phyloP scores from a whole-genome alignment of 495 filamentous ascomycete genomes.

The Letharia columbiana region DNA sequence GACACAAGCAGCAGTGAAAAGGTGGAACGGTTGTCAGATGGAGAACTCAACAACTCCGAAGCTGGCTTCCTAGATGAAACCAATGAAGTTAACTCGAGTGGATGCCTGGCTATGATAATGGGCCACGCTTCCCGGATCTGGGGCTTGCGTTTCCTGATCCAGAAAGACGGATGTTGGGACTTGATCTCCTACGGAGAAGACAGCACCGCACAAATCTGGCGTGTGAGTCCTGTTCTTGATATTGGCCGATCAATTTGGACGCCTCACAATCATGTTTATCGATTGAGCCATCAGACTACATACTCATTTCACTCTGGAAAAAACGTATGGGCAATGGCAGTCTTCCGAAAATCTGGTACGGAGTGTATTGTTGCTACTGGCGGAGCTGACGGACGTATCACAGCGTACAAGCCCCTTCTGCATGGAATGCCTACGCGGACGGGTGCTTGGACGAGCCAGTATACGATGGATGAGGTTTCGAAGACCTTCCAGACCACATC shows the following conservation, averaged over 20 bases:
- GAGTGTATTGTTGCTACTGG: conserved; percentile 58
- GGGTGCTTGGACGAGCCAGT: not conserved
- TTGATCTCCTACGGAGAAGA: conserved; percentile 77
- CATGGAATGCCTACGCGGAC: not conserved
- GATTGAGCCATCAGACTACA: conserved; percentile 27
- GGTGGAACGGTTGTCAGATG: not conserved
- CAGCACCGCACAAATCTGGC: conserved; percentile 61
- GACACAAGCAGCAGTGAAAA: conserved; percentile 22
- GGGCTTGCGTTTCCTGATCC: conserved; percentile 59
- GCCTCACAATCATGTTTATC: not conserved
- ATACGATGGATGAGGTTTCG: conserved; percentile 14
- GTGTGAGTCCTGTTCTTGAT: conserved; percentile 36
- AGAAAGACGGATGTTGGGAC: conserved; percentile 28
- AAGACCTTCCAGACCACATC: not conserved
- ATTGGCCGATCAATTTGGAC: not conserved
- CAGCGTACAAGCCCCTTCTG: conserved; percentile 25
- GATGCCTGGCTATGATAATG: conserved; percentile 57
- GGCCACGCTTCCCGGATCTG: conserved; percentile 87
- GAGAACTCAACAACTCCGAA: not conserved
- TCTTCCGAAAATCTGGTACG: conserved; percentile 29
- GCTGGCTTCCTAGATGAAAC: not conserved
- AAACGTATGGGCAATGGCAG: conserved; percentile 75
- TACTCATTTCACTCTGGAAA: conserved; percentile 68
- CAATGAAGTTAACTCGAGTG: conserved; percentile 4
- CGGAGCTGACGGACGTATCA: conserved; percentile 69